Evolutionary conservation across 148 eudicot species (phyloP), one percentile per base, ranked within the genome.

Genomic region (Silene uniflora): DNA sequence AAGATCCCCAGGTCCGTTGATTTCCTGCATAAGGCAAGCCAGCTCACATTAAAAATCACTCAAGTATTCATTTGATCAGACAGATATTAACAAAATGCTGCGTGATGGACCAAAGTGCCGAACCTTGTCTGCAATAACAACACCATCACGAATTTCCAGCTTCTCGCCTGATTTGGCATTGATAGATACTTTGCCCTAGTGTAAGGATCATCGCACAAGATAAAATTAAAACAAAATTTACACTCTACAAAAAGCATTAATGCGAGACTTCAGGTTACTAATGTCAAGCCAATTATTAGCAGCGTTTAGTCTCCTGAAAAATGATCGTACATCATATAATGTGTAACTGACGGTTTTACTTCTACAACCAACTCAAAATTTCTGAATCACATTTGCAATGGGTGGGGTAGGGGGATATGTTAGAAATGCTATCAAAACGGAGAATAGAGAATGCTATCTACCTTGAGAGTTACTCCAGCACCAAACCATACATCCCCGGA

Each of bases 401-500:
- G 14, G 16, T 29, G 32, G 16, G 55, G 55, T 10, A 16, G 65
- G 24, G 11, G 29, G n/a, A 10, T 5, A 12, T 46, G 12, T 62
- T 21, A 11, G 7, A 27, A 70, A 54, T 0, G 60, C 4, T 21
- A 63, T 70, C 7, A 22, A 77, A 22, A 46, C 4, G 52, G 21
- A 12, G 8, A 27, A 12, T 46, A 76, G 2, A 1, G 23, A 73
- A 27, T 66, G 14, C 10, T 17, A n/a, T 24, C 52, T 90, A 94
- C 98, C 98, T 95, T 95, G 74, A 95, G 91, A 75, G 81, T 75
- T 79, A 95, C 73, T 68, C 84, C 86, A 76, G 88, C 69, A 67
- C 99, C 99, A 73, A 95, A 95, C 89, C 88, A 92, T 46, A 95
- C 97, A 85, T 95, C 92, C 71, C 99, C 99, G 16, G 90, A 25